Evolutionary conservation across 768 basidiomycete species (phyloP).

Genomic region (Termitomyces titanicus): DNA sequence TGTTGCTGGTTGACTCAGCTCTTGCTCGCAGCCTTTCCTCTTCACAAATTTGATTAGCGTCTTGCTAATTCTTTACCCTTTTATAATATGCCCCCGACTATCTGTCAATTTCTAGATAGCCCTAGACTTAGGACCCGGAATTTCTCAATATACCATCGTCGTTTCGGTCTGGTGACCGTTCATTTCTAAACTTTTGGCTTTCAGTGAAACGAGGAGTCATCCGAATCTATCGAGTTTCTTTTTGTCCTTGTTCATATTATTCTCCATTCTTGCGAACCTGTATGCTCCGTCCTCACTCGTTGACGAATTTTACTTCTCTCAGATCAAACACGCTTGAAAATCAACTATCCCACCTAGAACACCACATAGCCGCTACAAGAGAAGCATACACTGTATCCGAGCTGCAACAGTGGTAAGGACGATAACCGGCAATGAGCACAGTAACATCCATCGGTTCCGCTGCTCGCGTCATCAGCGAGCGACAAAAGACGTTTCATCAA

Average conservation of each 20-base stretch:
- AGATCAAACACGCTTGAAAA: constrained; percentile 30
- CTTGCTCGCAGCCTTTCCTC: neutral
- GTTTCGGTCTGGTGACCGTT: constrained; percentile 3
- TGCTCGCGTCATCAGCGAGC: constrained; percentile 49
- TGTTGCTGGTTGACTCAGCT: constrained; percentile 20
- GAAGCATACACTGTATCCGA: constrained; percentile 49
- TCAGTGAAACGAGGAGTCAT: neutral
- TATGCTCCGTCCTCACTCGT: constrained; percentile 39
- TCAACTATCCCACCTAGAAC: constrained; percentile 52
- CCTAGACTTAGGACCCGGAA: constrained; percentile 5
- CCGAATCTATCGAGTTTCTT: neutral
- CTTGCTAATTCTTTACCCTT: constrained; percentile 1
- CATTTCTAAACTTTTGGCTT: neutral
- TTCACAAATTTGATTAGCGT: neutral
- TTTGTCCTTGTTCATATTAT: neutral
- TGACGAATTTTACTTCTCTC: constrained; percentile 33
- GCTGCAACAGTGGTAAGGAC: constrained; percentile 33
- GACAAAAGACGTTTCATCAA: constrained; percentile 29
- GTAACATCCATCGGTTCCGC: constrained; percentile 41
- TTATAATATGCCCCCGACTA: neutral
- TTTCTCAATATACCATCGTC: constrained; percentile 5
- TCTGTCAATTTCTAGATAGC: constrained; percentile 9
- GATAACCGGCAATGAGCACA: constrained; percentile 32
- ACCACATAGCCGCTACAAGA: constrained; percentile 57
- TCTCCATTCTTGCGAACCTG: neutral